Evolutionary conservation across 148 eudicot species (phyloP).

Genomic region (Bassia scoparia): DNA sequence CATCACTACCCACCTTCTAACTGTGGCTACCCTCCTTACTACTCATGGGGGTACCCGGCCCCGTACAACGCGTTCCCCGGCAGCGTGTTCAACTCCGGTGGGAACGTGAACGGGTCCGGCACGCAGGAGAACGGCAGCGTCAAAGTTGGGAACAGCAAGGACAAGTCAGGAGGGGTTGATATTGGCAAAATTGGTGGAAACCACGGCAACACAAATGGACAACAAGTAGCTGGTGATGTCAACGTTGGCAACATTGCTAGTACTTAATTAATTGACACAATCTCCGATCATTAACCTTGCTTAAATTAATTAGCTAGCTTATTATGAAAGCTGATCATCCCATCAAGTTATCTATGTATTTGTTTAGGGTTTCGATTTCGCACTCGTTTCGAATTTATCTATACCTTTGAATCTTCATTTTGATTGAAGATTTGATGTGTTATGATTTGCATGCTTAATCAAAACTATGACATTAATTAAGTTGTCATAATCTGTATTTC

Average conservation of each 20-base stretch:
- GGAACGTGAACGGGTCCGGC: slow-evolving; percentile 26
- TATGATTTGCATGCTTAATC: neutral
- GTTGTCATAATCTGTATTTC: neutral
- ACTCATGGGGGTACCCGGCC: slow-evolving; percentile 29
- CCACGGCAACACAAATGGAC: slow-evolving; percentile 16
- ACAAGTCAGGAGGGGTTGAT: slow-evolving; percentile 19
- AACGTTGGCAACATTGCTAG: slow-evolving; percentile 11
- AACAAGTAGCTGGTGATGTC: slow-evolving; percentile 16
- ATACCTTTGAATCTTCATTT: too few relatives aligned
- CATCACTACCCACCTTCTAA: slow-evolving; percentile 25
- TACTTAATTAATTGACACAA: neutral
- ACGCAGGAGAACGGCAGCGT: slow-evolving; percentile 24
- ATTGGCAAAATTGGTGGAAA: slow-evolving; percentile 24
- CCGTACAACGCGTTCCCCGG: slow-evolving; percentile 36
- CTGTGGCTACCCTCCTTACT: slow-evolving; percentile 24
- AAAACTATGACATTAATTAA: neutral
- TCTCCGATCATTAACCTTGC: neutral
- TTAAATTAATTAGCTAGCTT: too few relatives aligned
- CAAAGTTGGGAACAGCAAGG: slow-evolving; percentile 17
- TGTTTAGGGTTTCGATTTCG: too few relatives aligned
- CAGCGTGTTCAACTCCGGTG: slow-evolving; percentile 29
- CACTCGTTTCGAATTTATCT: too few relatives aligned
- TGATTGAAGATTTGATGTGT: neutral
- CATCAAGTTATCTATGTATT: too few relatives aligned
- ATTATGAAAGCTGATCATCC: too few relatives aligned